Evolutionary conservation across 495 filamentous ascomycete genomes (phyloP).

Genomic region (Astrocystis sublimbata): DNA sequence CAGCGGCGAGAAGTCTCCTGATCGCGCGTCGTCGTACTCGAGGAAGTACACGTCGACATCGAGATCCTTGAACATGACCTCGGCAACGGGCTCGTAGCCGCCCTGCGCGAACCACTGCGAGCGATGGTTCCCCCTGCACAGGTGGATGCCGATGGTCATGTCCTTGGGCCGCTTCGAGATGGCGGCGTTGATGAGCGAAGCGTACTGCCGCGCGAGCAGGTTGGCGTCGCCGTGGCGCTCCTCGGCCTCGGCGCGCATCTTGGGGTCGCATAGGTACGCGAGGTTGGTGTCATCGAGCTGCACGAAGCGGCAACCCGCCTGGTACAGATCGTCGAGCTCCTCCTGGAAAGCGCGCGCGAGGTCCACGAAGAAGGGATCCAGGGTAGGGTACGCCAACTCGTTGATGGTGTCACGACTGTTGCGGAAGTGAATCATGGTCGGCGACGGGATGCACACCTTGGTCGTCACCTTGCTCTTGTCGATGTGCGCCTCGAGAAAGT

Average conservation of each 20-base stretch:
- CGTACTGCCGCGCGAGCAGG: slow-evolving; percentile 60
- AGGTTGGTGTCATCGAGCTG: slow-evolving; percentile 69
- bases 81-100: slow-evolving; percentile 67
- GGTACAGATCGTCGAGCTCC: slow-evolving; percentile 61
- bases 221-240: slow-evolving; percentile 58
- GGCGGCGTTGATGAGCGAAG: slow-evolving; percentile 62
- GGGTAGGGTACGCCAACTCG: slow-evolving; percentile 56
- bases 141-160: slow-evolving; percentile 66
- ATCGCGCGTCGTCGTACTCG: slow-evolving; percentile 67
- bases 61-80: slow-evolving; percentile 63
- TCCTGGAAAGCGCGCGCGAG: slow-evolving; percentile 61
- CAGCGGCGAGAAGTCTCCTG: slow-evolving; percentile 67
- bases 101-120: slow-evolving; percentile 64
- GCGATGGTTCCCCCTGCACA: slow-evolving; percentile 64
- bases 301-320: slow-evolving; percentile 62
- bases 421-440: slow-evolving; percentile 68
- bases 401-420: slow-evolving; percentile 60
- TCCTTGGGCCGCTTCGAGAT: slow-evolving; percentile 57
- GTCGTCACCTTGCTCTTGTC: slow-evolving; percentile 53
- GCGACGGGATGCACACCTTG: slow-evolving; percentile 65
- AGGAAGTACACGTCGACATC: slow-evolving; percentile 69
- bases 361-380: slow-evolving; percentile 63
- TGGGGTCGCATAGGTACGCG: slow-evolving; percentile 65
- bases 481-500: slow-evolving; percentile 54
- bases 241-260: slow-evolving; percentile 63